Percentiles rank a stretch among this genome's conserved stretches.
Evolutionary conservation across 2,329 filamentous ascomycete species (phyloP).

Genomic region (Orbilia ellipsospora): DNA sequence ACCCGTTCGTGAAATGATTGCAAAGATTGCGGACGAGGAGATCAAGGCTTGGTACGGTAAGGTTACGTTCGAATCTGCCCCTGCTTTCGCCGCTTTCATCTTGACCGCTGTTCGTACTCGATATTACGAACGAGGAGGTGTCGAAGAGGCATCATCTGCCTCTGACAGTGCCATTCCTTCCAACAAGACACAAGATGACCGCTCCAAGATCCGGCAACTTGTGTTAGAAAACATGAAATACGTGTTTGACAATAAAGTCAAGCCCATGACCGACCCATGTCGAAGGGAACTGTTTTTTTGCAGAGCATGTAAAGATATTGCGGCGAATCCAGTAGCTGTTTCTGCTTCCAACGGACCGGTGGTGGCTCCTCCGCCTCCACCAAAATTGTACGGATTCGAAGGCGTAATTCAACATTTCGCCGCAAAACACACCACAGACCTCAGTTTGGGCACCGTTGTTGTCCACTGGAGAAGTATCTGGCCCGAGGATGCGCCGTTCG

Average conservation of each 20-base stretch:
- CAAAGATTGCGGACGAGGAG: conserved; percentile 75
- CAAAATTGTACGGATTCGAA: conserved; percentile 79
- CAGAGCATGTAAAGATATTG: conserved; percentile 68
- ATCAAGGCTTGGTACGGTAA: conserved; percentile 75
- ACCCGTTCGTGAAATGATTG: conserved; percentile 74
- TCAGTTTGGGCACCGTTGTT: conserved; percentile 77
- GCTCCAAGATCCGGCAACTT: conserved; percentile 64
- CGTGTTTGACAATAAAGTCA: conserved; percentile 82
- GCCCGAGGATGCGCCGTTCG: conserved; percentile 79
- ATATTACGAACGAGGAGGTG: conserved; percentile 70
- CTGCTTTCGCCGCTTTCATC: conserved; percentile 77
- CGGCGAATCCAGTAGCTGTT: conserved; percentile 31
- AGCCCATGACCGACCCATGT: conserved; percentile 73
- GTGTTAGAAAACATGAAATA: conserved; percentile 88
- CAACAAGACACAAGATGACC: background rate
- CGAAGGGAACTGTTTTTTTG: conserved; percentile 81
- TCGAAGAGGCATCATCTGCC: conserved; percentile 61
- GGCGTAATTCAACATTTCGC: conserved; percentile 84
- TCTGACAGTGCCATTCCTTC: conserved; percentile 65
- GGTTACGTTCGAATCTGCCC: conserved; percentile 72
- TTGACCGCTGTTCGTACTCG: conserved; percentile 73
- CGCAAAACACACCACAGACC: conserved; percentile 78
- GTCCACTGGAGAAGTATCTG: conserved; percentile 85
- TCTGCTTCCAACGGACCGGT: conserved; percentile 19
- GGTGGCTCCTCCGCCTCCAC: conserved; percentile 65